These are phyloP conservation scores for Corymbia citriodora DNA, from an alignment of 441 rosid genomes.

Conservation along the genomic window DNA sequence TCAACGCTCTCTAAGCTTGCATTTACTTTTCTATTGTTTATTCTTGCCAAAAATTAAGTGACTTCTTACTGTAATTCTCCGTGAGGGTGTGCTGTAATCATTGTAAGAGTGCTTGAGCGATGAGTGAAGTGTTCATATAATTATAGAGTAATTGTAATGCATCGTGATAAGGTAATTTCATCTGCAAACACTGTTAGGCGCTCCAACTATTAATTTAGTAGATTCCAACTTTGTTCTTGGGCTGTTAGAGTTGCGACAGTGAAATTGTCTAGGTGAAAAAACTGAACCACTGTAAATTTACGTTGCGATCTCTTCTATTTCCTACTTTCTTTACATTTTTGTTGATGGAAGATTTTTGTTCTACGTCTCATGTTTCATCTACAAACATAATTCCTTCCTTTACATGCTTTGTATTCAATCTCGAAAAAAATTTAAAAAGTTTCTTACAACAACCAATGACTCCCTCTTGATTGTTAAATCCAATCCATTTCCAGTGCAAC, in stretches of 20 bases:
- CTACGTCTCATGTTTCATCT: neutral
- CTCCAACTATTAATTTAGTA: neutral
- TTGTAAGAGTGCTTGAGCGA: neutral
- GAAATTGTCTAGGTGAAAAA: neutral
- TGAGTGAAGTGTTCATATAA: neutral
- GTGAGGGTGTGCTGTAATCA: neutral
- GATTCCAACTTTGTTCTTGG: neutral
- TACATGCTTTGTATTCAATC: neutral
- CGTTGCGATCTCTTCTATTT: neutral
- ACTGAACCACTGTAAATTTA: neutral
- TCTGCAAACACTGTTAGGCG: neutral
- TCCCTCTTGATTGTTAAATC: neutral
- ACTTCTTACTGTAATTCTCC: neutral
- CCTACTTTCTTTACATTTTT: neutral
- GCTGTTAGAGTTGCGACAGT: neutral
- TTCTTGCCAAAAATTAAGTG: neutral
- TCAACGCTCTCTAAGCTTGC: neutral
- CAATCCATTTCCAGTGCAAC: neutral
- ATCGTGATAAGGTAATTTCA: neutral
- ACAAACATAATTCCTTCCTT: neutral
- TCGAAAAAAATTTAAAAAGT: neutral
- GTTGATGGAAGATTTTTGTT: neutral
- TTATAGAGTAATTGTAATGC: neutral
- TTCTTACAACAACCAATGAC: neutral
- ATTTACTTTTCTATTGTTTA: neutral